These are phyloP conservation scores for Leptoxyphium fumago DNA, from an alignment of 2,329 filamentous ascomycete genomes.

Conservation along the genomic window DNA sequence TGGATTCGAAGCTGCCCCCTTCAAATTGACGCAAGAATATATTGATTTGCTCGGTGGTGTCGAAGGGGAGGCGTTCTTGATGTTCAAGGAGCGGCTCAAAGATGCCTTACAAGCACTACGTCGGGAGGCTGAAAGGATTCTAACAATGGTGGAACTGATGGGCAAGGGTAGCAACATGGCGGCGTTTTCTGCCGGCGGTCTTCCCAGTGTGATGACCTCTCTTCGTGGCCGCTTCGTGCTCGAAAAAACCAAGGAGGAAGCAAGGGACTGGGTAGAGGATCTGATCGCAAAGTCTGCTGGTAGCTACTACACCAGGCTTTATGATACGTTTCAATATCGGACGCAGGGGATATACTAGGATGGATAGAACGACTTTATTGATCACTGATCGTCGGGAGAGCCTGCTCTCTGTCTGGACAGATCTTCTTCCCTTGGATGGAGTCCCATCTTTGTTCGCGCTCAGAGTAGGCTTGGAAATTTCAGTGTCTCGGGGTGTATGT, in stretches of 20 bases:
- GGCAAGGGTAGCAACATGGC: slow-evolving; percentile 72
- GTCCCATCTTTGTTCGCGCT: too few species aligned
- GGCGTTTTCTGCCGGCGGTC: slow-evolving; percentile 56
- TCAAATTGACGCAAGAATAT: slow-evolving; percentile 76
- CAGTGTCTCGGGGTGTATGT: too few species aligned
- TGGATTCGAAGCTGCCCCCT: slow-evolving; percentile 74
- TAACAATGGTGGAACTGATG: slow-evolving; percentile 75
- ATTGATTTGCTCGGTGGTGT: slow-evolving; percentile 68
- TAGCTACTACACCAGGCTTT: slow-evolving; percentile 78
- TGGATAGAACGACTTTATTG: too few species aligned
- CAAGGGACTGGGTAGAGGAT: slow-evolving; percentile 69
- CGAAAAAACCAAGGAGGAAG: slow-evolving; percentile 69
- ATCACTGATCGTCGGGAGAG: too few species aligned
- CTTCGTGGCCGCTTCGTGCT: slow-evolving; percentile 65
- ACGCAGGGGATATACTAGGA: slow-evolving; percentile 71
- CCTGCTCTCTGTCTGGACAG: too few species aligned
- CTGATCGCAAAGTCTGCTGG: slow-evolving; percentile 67
- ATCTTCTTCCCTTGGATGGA: too few species aligned
- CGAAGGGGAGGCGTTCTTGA: slow-evolving; percentile 52
- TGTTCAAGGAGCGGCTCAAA: slow-evolving; percentile 68
- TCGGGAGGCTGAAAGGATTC: slow-evolving; percentile 63
- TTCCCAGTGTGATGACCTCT: slow-evolving; percentile 53
- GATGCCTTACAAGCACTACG: slow-evolving; percentile 70
- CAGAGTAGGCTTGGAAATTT: too few species aligned
- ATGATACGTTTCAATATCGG: slow-evolving; percentile 61